Evolutionary conservation across 225 moss, liverwort and hornwort species (phyloP), one percentile per base, ranked within the genome.

Genomic region (Antitrichia curtipendula): DNA sequence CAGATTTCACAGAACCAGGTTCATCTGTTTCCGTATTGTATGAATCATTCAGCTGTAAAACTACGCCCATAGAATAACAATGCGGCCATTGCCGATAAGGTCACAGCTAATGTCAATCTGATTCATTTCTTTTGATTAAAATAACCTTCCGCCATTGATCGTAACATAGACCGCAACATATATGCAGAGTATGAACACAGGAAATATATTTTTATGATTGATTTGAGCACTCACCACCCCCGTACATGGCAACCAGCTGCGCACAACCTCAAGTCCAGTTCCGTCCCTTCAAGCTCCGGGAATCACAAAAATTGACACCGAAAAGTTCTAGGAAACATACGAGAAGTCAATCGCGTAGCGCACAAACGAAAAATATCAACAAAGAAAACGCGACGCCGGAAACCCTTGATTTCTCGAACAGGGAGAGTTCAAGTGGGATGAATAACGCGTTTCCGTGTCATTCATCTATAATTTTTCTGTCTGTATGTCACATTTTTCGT

Each of bases 201-300:
- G 45, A 54, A 78, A 45, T 14, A 53, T 47, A 28, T 31, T 43
- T 43, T 31, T 6, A 60, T 21, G 60, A 32, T 21, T 60, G 60
- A 20, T 60, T 41, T 60, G 9, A 57, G 82, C 40, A 88, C 92
- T 92, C 75, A 93, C 93, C 93, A 34, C 93, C 93, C 22, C 93
- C 92, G 82, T 93, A 91, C 93, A 93, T 93, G 82, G 92, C 82
- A 82, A 91, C 85, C 82, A 88, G 90, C 90, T 89, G 62, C 77
- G 75, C 53, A 65, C 53, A 80, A 78, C 85, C 82, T 90, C 77
- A 71, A 81, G 64, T 82, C 28, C n/a, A 69, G 60, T 80, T 89
- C 81, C 36, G 50, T 40, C 68, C 24, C 57, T 76, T 59, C 87
- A 52, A 72, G 65, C 88, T 82, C 75, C 80, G 38, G 34, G 8